Conservation (phyloP, 768 basidiomycete species). For the Mycena albidolilacea region DNA sequence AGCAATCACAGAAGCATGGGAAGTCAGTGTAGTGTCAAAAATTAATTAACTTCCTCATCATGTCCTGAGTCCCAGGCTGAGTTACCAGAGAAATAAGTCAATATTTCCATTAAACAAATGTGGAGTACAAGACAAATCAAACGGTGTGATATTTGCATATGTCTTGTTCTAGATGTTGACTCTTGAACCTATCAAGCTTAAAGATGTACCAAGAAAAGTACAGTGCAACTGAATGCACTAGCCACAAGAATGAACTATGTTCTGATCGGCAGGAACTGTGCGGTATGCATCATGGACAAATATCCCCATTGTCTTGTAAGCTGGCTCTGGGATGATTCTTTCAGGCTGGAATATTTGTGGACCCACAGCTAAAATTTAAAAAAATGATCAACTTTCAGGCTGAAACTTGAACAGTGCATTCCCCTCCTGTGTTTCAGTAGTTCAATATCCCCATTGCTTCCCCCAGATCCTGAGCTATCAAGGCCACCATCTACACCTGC, state of each 20-base stretch:
- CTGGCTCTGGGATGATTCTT: slow-evolving; percentile 9
- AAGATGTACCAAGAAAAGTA: neutral
- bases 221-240: slow-evolving; percentile 2
- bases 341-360: slow-evolving; percentile 10
- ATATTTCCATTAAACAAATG: slow-evolving; percentile 12
- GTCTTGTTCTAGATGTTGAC: slow-evolving; percentile 11
- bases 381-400: slow-evolving; percentile 14
- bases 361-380: slow-evolving; percentile 17
- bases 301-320: slow-evolving; percentile 17
- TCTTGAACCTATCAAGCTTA: slow-evolving; percentile 19
- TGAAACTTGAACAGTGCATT: slow-evolving; percentile 5
- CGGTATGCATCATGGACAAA: neutral
- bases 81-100: slow-evolving; percentile 1
- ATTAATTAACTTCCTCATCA: too few relatives aligned
- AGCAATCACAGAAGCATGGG: too few relatives aligned
- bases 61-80: too few relatives aligned
- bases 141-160: neutral
- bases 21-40: too few relatives aligned
- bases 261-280: slow-evolving; percentile 15
- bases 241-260: slow-evolving; percentile 17
- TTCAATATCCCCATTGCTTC: slow-evolving; percentile 25
- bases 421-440: too few relatives aligned
- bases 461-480: slow-evolving; percentile 13
- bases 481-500: slow-evolving; percentile 1
- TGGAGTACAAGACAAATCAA: slow-evolving; percentile 10